Base-by-base conservation (phyloP, 768 basidiomycete genomes). In the Phanerochaete carnosa region DNA sequence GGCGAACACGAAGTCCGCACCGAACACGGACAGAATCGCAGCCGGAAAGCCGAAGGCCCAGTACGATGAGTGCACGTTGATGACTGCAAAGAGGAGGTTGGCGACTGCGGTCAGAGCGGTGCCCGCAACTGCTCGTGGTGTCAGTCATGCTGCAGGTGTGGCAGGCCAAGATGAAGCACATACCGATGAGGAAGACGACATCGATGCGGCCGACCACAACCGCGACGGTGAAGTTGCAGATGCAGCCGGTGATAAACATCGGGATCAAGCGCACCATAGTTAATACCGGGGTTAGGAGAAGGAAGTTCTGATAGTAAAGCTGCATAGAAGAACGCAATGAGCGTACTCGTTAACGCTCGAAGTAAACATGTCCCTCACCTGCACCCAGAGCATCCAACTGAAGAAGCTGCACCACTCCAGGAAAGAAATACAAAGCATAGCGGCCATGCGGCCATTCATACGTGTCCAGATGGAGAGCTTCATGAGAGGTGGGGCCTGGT, bases 11-110 rank as follows among this genome's bases (percentile, higher is more conserved):
- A 93, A 90, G 67, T 93, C 92, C 0, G 85, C 89, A 22, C 92
- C 92, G 50, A 90, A 79, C 15, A 92, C 90, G 23, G 82, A 73
- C 47, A 88, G 59, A 43, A 83, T 72, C 0, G 88, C 80, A 0
- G 86, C 81, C 0, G 90, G 88, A 72, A 93, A 93, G 5, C 83
- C 85, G 60, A 79, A 88, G 1, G 87, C 88, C 92, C 91, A 93
- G 65, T 86, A 93, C 1, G 84, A 72, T 7, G 75, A 75, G 0
- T 70, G 62, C 0, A 87, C 81, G 26, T 82, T 64, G 62, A 92
- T 88, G 1, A 89, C 63, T 1, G 90, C 90, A 65, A 92, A 89
- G 3, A 92, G 73, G 9, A 92, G 72, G 61, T 79, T 80, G 0
- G 88, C 87, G 8, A 71, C 53, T 3, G 78, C 77, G 0, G 91